Conservation (phyloP, 2,329 filamentous ascomycete species). For the Calonectria ilicicola region DNA sequence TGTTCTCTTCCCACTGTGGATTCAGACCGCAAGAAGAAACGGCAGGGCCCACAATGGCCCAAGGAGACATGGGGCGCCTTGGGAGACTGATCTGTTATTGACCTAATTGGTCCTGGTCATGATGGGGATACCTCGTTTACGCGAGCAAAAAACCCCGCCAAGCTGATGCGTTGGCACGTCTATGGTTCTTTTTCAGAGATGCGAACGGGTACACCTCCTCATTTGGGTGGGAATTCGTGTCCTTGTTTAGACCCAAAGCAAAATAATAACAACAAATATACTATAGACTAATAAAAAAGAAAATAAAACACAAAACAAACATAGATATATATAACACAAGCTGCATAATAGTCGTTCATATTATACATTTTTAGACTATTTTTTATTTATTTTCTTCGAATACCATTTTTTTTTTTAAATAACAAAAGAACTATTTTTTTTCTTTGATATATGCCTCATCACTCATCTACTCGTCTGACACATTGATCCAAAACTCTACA, state of each 20-base stretch:
- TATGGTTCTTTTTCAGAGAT: not conserved
- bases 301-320: too few species aligned
- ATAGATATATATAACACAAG: too few species aligned
- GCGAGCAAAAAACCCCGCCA: not conserved
- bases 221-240: not conserved
- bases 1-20: not conserved
- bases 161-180: not conserved
- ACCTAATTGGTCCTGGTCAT: not conserved
- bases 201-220: not conserved
- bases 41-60: not conserved
- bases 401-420: too few species aligned
- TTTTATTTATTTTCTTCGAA: too few species aligned
- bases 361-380: too few species aligned
- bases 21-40: not conserved
- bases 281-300: too few species aligned
- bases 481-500: slow-evolving; percentile 58
- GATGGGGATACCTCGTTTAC: not conserved
- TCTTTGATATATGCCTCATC: slow-evolving; percentile 1
- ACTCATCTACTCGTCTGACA: slow-evolving; percentile 3
- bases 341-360: too few species aligned
- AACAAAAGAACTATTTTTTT: not conserved
- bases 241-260: too few species aligned
- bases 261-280: too few species aligned
- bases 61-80: not conserved
- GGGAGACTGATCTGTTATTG: not conserved